A percentile compares a stretch with the other conserved stretches of the same genome.
Conservation (phyloP, 805 yeast species). For the Isabelozyma rhagii region DNA sequence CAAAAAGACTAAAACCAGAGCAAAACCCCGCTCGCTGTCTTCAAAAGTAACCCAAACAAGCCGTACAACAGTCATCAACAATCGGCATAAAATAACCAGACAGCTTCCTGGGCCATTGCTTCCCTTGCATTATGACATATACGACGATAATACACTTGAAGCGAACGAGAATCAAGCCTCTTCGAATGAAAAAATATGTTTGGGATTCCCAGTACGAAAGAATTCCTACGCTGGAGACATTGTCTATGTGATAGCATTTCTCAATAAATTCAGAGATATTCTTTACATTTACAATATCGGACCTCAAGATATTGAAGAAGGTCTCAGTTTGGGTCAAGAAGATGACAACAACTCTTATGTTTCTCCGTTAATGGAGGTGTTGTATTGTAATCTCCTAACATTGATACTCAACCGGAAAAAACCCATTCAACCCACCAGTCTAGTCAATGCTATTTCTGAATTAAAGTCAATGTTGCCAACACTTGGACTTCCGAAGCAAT, state of each 20-base stretch:
- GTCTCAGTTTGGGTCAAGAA: slow-evolving; percentile 20
- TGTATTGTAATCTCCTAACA: slow-evolving; percentile 29
- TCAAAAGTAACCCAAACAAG: slow-evolving; percentile 7
- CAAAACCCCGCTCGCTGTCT: neutral
- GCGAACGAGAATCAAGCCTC: slow-evolving; percentile 9
- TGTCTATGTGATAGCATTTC: slow-evolving; percentile 26
- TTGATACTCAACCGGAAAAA: slow-evolving; percentile 37
- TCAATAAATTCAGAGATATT: slow-evolving; percentile 27
- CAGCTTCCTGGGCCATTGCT: slow-evolving; percentile 40
- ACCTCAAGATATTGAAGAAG: slow-evolving; percentile 37
- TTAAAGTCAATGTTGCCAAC: slow-evolving; percentile 21
- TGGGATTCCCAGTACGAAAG: slow-evolving; percentile 27
- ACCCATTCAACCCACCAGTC: slow-evolving; percentile 19
- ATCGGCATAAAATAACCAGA: slow-evolving; percentile 25
- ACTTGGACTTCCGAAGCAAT: slow-evolving; percentile 38
- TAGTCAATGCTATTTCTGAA: slow-evolving; percentile 29
- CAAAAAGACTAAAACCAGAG: slow-evolving; percentile 3
- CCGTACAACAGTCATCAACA: slow-evolving; percentile 30
- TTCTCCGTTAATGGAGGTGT: slow-evolving; percentile 27
- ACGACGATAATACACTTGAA: slow-evolving; percentile 32
- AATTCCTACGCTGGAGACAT: slow-evolving; percentile 32
- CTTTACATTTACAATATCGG: slow-evolving; percentile 23
- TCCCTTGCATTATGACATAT: slow-evolving; percentile 29
- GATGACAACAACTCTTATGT: slow-evolving; percentile 10
- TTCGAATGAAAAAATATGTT: slow-evolving; percentile 24